Evolutionary conservation across 495 filamentous ascomycete species (phyloP), one percentile per base, ranked within the genome.

Genomic region (Penicillium pancosmium): DNA sequence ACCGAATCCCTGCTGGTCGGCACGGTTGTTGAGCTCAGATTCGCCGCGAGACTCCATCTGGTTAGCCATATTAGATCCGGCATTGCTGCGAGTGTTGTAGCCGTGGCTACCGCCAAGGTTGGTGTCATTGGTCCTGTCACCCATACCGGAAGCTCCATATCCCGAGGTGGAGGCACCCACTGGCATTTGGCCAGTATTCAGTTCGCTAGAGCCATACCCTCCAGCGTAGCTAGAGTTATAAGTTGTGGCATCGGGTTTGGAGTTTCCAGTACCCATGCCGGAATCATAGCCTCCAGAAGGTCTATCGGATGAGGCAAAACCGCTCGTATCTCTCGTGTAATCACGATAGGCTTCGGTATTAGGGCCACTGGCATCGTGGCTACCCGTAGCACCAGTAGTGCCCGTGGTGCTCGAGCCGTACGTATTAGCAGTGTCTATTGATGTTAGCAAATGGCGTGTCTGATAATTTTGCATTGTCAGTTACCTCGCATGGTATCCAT

Each of bases 31-130:
- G 5, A 77, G 59, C 44, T 74, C 77, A 9, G 64, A 66, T 13
- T 73, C 81, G 6, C 58, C 68, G 27, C 27, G 27, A 23, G 71
- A 62, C 40, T 81, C 79, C 13, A 75, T 65, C 47, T 74, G 69
- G 56, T 79, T 80, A 44, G 69, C 62, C 38, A 67, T 53, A 27
- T 52, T 76, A 19, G 70, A 56, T 7, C 33, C 41, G 8, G 41
- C 25, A 31, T 54, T 57, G 13, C 48, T 19, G 25, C 61, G 53
- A 5, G 59, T 61, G 50, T 59, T 62, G 38, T 60, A 47, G 41
- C 38, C 55, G 31, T 54, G 19, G 15, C 15, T 46, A n/a, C 43
- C 43, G 16, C 43, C 43, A 3, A 46, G 15, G 16, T 46, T 50
- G n/a, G 52, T 38, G 31, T 40, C 55, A 23, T 58, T 50, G 27